Evolutionary conservation across 2,329 filamentous ascomycete species (phyloP).

Genomic region (Raffaelea albimanens): DNA sequence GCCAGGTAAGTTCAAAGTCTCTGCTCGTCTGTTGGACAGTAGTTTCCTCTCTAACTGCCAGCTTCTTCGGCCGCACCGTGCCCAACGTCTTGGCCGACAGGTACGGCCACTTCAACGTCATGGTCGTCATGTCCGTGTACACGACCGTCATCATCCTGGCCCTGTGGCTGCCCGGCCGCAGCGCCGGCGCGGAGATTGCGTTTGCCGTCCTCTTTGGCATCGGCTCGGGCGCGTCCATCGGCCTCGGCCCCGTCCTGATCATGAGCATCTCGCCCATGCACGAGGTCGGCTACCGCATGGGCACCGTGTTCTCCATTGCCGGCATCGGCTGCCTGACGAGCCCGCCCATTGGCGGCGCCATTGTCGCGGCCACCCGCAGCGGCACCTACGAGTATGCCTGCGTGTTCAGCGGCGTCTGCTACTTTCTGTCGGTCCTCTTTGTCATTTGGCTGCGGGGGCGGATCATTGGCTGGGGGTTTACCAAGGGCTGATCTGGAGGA

Average conservation of each 20-base stretch:
- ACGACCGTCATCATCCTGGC: background rate
- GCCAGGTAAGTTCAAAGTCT: background rate
- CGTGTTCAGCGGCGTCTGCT: background rate
- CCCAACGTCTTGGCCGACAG: background rate
- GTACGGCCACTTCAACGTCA: background rate
- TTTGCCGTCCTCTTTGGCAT: background rate
- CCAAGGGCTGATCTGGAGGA: background rate
- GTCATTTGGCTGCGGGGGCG: background rate
- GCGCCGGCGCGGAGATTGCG: background rate
- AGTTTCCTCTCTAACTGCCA: background rate
- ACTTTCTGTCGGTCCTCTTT: background rate
- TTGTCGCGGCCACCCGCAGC: background rate
- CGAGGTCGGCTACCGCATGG: background rate
- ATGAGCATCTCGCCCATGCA: background rate
- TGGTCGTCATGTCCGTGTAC: background rate
- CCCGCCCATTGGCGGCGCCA: background rate
- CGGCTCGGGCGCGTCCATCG: background rate
- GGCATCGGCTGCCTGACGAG: background rate
- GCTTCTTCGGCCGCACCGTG: background rate
- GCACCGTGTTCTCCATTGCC: background rate
- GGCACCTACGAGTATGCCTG: background rate
- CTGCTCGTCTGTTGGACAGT: background rate
- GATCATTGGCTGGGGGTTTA: background rate
- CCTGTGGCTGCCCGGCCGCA: background rate
- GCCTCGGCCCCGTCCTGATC: background rate